These are phyloP conservation scores for Raffaelea deltoideospora DNA, from an alignment of 2,329 filamentous ascomycete genomes.

Conservation along the genomic window DNA sequence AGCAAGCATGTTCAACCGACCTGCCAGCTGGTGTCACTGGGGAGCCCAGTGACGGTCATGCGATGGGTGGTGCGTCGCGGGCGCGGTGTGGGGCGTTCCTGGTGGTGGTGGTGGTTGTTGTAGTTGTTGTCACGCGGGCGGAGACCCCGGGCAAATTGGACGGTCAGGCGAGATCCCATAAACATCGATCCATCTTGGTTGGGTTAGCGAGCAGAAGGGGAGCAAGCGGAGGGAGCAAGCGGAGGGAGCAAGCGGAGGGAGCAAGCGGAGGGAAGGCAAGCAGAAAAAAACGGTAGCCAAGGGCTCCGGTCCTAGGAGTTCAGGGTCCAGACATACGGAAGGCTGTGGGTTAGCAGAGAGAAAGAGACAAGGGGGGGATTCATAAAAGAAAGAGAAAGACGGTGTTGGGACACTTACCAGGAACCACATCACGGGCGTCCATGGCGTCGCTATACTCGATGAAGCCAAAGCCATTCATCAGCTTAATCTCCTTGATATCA, in stretches of 20 bases:
- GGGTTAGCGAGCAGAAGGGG: conserved; percentile 19
- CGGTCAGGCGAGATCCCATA: conserved; percentile 92
- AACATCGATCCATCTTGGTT: conserved; percentile 83
- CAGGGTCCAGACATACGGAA: conserved; percentile 7
- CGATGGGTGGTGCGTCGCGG: conserved; percentile 88
- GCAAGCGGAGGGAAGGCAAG: not conserved
- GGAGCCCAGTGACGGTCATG: conserved; percentile 96
- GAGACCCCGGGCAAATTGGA: conserved; percentile 92
- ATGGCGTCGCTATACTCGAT: conserved; percentile 98
- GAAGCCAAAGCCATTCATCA: conserved; percentile 99
- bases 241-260: not conserved
- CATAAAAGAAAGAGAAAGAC: no score
- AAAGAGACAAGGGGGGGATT: not conserved
- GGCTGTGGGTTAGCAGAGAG: conserved; percentile 7
- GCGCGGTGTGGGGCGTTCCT: conserved; percentile 49
- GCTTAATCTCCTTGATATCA: conserved; percentile 96
- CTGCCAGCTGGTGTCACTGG: conserved; percentile 99
- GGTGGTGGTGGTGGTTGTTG: conserved; percentile 27
- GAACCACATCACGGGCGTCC: conserved; percentile 96
- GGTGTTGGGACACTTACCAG: no score
- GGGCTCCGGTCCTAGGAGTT: not conserved
- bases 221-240: not conserved
- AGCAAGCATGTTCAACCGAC: conserved; percentile 48
- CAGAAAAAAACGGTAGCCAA: not conserved
- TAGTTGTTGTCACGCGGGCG: conserved; percentile 26